These are phyloP conservation scores for Colletotrichum sojae DNA, from an alignment of 2,329 filamentous ascomycete genomes.

Conservation along the genomic window DNA sequence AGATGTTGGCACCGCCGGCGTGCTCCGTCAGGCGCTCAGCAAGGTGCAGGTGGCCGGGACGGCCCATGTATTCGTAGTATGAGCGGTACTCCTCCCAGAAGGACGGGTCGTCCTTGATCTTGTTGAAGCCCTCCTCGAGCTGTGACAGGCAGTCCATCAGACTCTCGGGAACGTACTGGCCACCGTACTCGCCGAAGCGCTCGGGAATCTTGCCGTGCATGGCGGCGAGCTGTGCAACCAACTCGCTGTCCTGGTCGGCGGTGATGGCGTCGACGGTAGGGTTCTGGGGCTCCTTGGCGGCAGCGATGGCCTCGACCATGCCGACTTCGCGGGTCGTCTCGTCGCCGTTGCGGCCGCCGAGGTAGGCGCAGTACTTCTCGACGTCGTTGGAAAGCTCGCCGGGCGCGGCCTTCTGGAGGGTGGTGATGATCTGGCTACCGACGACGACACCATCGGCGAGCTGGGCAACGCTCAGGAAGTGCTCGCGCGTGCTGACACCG, in stretches of 20 bases:
- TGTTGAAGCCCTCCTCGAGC: slow-evolving; percentile 91
- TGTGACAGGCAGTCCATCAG: slow-evolving; percentile 96
- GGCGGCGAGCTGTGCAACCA: slow-evolving; percentile 88
- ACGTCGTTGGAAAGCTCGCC: slow-evolving; percentile 80
- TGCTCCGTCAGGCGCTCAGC: slow-evolving; percentile 90
- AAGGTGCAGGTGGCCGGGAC: slow-evolving; percentile 91
- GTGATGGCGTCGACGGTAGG: slow-evolving; percentile 79
- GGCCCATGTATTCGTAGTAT: slow-evolving; percentile 97
- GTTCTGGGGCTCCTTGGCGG: slow-evolving; percentile 71
- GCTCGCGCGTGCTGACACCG: slow-evolving; percentile 94
- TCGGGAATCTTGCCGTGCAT: slow-evolving; percentile 86
- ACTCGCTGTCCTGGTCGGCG: slow-evolving; percentile 66
- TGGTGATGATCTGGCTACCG: slow-evolving; percentile 93
- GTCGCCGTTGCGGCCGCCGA: slow-evolving; percentile 63
- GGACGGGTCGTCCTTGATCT: slow-evolving; percentile 85
- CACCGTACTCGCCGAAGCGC: slow-evolving; percentile 95
- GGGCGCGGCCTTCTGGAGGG: slow-evolving; percentile 76
- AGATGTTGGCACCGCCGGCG: slow-evolving; percentile 94
- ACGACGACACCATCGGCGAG: slow-evolving; percentile 96
- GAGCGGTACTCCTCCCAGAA: slow-evolving; percentile 99
- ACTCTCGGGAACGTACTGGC: slow-evolving; percentile 97
- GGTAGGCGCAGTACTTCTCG: slow-evolving; percentile 86
- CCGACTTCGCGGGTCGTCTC: slow-evolving; percentile 74
- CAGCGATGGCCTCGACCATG: slow-evolving; percentile 77
- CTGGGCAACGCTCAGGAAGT: slow-evolving; percentile 87